Evolutionary conservation across 768 basidiomycete genomes (phyloP).

Genomic region (Russula dissimulans): DNA sequence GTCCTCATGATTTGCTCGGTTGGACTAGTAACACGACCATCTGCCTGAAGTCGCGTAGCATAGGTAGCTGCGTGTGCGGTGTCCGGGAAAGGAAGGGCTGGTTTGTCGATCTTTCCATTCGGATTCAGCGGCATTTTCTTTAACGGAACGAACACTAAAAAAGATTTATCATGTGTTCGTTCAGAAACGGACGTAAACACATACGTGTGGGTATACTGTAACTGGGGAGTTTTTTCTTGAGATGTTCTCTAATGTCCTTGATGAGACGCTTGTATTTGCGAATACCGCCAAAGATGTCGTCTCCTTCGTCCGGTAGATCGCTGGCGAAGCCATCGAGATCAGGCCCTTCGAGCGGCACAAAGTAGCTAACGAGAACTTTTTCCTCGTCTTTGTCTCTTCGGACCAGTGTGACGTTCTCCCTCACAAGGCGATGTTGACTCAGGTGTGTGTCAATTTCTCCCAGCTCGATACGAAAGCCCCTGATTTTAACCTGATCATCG

Average conservation of each 20-base stretch:
- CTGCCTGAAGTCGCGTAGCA: slow-evolving; percentile 30
- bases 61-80: slow-evolving; percentile 58
- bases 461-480: slow-evolving; percentile 96
- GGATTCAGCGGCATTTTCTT: slow-evolving; percentile 96
- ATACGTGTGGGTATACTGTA: slow-evolving; percentile 87
- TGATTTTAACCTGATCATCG: slow-evolving; percentile 98
- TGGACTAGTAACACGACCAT: slow-evolving; percentile 38
- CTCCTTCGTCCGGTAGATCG: slow-evolving; percentile 45
- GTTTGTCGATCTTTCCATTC: slow-evolving; percentile 99
- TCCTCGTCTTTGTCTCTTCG: slow-evolving; percentile 98
- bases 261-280: slow-evolving; percentile 80
- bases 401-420: slow-evolving; percentile 98
- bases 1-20: slow-evolving; percentile 74
- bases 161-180: slow-evolving; percentile 1
- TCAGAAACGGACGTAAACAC: slow-evolving; percentile 26
- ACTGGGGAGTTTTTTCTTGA: slow-evolving; percentile 93
- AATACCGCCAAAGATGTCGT: slow-evolving; percentile 59
- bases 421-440: slow-evolving; percentile 81
- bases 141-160: slow-evolving; percentile 84
- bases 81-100: slow-evolving; percentile 96
- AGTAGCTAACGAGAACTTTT: slow-evolving; percentile 95
- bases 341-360: slow-evolving; percentile 76
- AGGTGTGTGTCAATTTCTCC: slow-evolving; percentile 97
- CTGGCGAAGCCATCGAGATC: slow-evolving; percentile 61
- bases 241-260: slow-evolving; percentile 86